phyloP scores from a whole-genome alignment of 2,329 filamentous ascomycete genomes.

The Fusarium albidum region DNA sequence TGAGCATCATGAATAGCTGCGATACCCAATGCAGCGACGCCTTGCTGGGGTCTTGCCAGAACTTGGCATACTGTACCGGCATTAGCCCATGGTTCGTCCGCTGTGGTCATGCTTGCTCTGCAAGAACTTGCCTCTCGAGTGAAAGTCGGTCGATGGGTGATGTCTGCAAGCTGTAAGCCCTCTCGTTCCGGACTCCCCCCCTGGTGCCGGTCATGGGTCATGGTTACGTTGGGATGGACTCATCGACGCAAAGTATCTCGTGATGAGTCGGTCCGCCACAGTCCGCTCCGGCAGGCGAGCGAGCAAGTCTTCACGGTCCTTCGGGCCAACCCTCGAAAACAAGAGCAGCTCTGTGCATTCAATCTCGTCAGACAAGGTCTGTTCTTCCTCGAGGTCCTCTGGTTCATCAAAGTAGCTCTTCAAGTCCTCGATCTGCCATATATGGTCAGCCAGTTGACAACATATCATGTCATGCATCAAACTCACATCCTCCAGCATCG shows the following conservation, averaged over 20 bases:
- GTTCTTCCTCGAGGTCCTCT: conserved; percentile 47
- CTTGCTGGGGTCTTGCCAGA: conserved; percentile 54
- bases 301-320: conserved; percentile 56
- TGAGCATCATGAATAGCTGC: conserved; percentile 58
- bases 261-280: conserved; percentile 59
- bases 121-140: conserved; percentile 50
- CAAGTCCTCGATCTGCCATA: conserved; percentile 64
- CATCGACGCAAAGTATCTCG: conserved; percentile 61
- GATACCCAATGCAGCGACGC: conserved; percentile 58
- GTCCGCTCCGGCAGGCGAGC: conserved; percentile 55
- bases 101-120: too few species aligned
- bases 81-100: conserved; percentile 1
- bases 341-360: conserved; percentile 55
- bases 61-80: conserved; percentile 54
- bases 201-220: background rate
- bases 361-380: conserved; percentile 44
- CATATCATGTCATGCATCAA: too few species aligned
- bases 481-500: conserved; percentile 67
- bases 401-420: conserved; percentile 65
- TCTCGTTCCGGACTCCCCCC: background rate
- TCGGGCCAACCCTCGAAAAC: conserved; percentile 48
- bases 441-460: conserved; percentile 23
- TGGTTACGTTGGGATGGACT: conserved; percentile 60
- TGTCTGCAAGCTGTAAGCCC: conserved; percentile 48
- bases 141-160: conserved; percentile 63